Conservation (phyloP, 345 rosid species). For the Eucalyptus globulus region DNA sequence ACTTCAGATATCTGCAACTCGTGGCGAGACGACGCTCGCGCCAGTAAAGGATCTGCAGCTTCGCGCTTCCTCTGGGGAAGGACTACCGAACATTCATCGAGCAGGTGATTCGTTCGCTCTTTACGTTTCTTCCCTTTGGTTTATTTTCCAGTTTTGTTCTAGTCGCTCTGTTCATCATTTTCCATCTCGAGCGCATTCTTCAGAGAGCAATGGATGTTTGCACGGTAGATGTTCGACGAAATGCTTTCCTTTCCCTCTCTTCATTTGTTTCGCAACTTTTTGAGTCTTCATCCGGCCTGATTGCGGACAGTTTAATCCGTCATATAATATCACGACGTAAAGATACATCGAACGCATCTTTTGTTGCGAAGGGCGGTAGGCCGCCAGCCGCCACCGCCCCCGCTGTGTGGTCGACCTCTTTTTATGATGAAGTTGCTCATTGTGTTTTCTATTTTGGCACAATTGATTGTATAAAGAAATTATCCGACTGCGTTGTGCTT, state of each 20-base stretch:
- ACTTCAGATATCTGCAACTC: not conserved
- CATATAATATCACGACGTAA: not conserved
- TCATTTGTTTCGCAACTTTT: not conserved
- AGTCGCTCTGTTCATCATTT: not conserved
- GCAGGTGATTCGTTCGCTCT: not conserved
- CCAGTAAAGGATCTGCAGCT: not conserved
- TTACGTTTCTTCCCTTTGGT: not conserved
- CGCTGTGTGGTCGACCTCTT: not conserved
- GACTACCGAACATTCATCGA: not conserved
- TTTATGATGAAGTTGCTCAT: not conserved
- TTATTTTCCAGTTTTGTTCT: not conserved
- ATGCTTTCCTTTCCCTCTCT: not conserved
- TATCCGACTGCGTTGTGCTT: not conserved
- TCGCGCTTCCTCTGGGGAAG: not conserved
- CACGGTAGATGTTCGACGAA: not conserved
- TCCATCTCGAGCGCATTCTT: not conserved
- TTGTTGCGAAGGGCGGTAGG: not conserved
- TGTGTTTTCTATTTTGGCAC: not conserved
- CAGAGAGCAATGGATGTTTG: not conserved
- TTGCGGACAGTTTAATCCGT: not conserved
- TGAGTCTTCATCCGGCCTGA: not conserved
- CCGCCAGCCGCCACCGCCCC: not conserved
- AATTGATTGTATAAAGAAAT: fast-evolving
- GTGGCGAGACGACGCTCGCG: not conserved
- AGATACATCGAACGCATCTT: not conserved